Evolutionary conservation across 441 rosid genomes (phyloP).

Genomic region (Mallotus japonicus): DNA sequence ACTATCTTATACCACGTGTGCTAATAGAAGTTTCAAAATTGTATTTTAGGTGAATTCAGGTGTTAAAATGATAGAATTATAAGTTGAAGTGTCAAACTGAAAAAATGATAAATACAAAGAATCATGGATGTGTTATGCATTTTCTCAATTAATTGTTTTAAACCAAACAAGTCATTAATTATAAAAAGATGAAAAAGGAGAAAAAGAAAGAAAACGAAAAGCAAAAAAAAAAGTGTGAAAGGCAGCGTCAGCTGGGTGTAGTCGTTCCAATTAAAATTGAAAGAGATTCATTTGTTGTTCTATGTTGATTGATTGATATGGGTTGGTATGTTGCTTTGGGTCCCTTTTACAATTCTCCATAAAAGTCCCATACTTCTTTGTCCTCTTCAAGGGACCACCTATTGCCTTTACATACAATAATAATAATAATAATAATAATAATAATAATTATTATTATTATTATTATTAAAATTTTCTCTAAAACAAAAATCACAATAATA

Average conservation of each 20-base stretch:
- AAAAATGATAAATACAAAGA: neutral
- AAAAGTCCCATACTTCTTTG: constrained; percentile 10
- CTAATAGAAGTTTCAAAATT: no score
- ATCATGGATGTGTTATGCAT: neutral
- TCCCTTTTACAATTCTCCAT: neutral
- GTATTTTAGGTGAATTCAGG: no score
- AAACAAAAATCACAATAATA: no score
- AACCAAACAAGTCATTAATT: neutral
- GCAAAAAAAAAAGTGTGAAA: neutral
- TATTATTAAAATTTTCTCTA: no score
- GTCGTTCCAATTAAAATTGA: constrained; percentile 19
- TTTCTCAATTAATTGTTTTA: neutral
- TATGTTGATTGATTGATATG: constrained; percentile 25
- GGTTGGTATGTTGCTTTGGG: constrained; percentile 22
- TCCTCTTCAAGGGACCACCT: constrained; percentile 22
- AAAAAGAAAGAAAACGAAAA: neutral
- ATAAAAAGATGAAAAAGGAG: no score
- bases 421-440: no score
- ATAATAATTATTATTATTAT: no score
- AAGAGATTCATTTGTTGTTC: constrained; percentile 31
- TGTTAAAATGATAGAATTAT: no score
- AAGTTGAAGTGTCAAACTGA: no score
- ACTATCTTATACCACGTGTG: no score
- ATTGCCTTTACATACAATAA: no score
- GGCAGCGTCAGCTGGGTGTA: constrained; percentile 11